Percentiles rank a stretch among this genome's conserved stretches.
These are phyloP conservation scores for sorghum (Sorghum bicolor) DNA, from an alignment of 176 grass and related monocot species.

Conservation along the genomic window DNA sequence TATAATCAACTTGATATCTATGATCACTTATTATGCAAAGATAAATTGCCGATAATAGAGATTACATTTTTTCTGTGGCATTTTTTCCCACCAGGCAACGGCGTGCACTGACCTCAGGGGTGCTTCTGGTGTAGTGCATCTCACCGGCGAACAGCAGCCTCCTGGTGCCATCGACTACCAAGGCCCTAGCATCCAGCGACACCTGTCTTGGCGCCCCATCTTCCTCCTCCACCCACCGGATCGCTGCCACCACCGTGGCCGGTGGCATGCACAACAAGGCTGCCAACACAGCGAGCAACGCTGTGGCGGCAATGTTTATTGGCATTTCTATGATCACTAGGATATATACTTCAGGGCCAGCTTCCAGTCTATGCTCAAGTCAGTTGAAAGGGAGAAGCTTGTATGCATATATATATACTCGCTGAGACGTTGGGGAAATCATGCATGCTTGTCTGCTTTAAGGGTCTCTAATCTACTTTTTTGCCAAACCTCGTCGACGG, in stretches of 20 bases:
- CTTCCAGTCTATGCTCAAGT: not conserved
- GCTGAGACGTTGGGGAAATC: not conserved
- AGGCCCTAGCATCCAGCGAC: slow-evolving; percentile 47
- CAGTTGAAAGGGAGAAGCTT: not conserved
- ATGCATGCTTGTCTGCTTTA: not conserved
- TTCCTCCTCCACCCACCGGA: not conserved
- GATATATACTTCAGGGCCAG: not conserved
- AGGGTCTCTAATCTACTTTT: not conserved
- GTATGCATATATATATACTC: not conserved
- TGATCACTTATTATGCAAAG: not conserved
- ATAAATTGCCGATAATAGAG: not conserved
- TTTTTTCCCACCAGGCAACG: not conserved
- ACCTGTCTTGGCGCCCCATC: slow-evolving; percentile 32
- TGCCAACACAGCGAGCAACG: not conserved
- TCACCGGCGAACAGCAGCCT: slow-evolving; percentile 81
- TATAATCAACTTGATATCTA: not conserved
- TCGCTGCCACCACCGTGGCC: not conserved
- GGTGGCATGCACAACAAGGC: not conserved
- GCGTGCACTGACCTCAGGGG: slow-evolving; percentile 45
- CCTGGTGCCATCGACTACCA: slow-evolving; percentile 58
- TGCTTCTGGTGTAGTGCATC: slow-evolving; percentile 84
- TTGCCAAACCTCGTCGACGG: not conserved
- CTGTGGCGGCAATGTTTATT: not conserved
- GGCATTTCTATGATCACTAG: not conserved
- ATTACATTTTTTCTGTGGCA: no score